Percentiles rank a stretch among this genome's conserved stretches.
Conservation (phyloP, 768 basidiomycete species). For the Lactarius psammicola region DNA sequence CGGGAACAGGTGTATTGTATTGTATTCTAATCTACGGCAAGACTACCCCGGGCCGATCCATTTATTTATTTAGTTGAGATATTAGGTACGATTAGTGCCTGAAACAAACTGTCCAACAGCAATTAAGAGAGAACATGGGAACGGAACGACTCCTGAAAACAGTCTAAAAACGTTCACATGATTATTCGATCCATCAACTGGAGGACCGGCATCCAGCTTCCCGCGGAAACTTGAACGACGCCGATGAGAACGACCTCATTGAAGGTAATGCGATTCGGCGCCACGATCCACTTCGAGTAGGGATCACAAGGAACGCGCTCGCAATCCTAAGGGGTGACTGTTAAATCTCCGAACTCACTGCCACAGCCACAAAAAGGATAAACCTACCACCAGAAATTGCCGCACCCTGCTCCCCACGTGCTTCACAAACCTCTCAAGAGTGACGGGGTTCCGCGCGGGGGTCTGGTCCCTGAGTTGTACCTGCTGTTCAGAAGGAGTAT, state of each 20-base stretch:
- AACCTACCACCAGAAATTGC: conserved; percentile 11
- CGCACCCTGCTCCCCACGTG: conserved; percentile 21
- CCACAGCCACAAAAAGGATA: neutral
- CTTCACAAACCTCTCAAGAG: conserved; percentile 16
- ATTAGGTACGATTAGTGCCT: conserved; percentile 9
- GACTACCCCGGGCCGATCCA: neutral
- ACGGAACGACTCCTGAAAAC: neutral
- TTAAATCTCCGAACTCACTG: conserved; percentile 5
- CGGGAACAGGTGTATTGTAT: neutral
- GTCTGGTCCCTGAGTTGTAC: conserved; percentile 14
- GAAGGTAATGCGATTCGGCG: conserved; percentile 6
- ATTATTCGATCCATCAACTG: conserved; percentile 16
- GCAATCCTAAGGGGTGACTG: conserved; percentile 6
- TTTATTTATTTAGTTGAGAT: neutral
- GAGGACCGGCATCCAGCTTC: conserved; percentile 27
- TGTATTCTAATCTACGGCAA: conserved; percentile 4
- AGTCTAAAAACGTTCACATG: neutral
- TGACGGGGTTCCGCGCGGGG: neutral
- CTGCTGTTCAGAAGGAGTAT: conserved; percentile 14
- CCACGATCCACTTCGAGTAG: conserved; percentile 7
- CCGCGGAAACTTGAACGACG: conserved; percentile 23
- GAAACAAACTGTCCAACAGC: neutral
- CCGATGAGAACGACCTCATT: conserved; percentile 25
- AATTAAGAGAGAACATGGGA: neutral
- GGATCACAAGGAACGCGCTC: conserved; percentile 3